These are phyloP conservation scores for Trifolium dubium DNA, from an alignment of 306 rosid genomes.

Conservation along the genomic window DNA sequence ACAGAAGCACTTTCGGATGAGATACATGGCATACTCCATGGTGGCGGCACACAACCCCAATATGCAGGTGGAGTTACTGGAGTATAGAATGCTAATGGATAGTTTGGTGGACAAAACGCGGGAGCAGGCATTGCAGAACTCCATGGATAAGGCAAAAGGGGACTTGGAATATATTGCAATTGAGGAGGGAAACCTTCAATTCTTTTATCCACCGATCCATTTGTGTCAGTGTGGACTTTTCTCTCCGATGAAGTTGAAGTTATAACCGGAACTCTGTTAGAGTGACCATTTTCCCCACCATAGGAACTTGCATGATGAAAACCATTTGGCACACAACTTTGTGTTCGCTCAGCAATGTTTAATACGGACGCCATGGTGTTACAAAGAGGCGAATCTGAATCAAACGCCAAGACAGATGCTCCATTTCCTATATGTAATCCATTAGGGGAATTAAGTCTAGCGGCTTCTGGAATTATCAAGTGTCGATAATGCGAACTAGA, in stretches of 20 bases:
- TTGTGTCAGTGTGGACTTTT: constrained; percentile 44
- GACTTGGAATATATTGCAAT: constrained; percentile 53
- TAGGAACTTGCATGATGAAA: constrained; percentile 54
- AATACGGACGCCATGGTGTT: constrained; percentile 67
- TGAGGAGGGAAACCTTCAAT: constrained; percentile 58
- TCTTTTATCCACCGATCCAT: constrained; percentile 50
- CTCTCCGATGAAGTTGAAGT: constrained; percentile 61
- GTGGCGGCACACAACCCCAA: constrained; percentile 67
- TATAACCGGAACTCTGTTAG: constrained; percentile 60
- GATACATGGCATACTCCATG: constrained; percentile 60
- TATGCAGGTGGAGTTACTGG: constrained; percentile 46
- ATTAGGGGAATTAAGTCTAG: constrained; percentile 44
- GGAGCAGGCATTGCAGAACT: constrained; percentile 58
- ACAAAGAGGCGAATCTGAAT: constrained; percentile 66
- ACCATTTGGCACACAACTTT: constrained; percentile 45
- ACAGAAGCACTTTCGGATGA: constrained; percentile 49
- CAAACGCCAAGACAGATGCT: constrained; percentile 62
- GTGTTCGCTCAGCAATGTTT: constrained; percentile 55
- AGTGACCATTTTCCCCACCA: constrained; percentile 47
- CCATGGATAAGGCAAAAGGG: constrained; percentile 67
- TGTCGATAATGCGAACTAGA: constrained; percentile 63
- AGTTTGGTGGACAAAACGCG: constrained; percentile 57
- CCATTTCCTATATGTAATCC: constrained; percentile 56
- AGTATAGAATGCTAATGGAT: constrained; percentile 72
- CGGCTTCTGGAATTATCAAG: constrained; percentile 55